Conservation (phyloP, 2,329 filamentous ascomycete genomes). For the Conoideocrella luteorostrata region DNA sequence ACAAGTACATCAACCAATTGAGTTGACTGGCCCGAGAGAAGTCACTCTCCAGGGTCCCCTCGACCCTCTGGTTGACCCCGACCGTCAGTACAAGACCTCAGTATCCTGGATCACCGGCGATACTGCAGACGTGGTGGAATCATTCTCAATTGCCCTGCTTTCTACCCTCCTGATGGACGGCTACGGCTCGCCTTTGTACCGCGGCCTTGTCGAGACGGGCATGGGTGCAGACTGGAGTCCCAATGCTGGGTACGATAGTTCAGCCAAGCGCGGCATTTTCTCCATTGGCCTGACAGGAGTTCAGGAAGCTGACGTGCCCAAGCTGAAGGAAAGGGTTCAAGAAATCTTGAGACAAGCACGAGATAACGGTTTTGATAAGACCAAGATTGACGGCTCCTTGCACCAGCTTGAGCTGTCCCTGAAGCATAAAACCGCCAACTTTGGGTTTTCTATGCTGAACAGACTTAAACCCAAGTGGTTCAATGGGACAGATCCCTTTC, state of each 20-base stretch:
- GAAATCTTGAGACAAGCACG: constrained; percentile 64
- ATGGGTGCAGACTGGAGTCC: constrained; percentile 91
- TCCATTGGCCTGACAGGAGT: constrained; percentile 91
- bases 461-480: constrained; percentile 91
- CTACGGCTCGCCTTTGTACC: constrained; percentile 90
- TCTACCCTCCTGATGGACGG: constrained; percentile 84
- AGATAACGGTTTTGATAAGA: constrained; percentile 74
- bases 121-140: constrained; percentile 74
- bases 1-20: constrained; percentile 70
- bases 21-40: constrained; percentile 60
- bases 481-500: constrained; percentile 87
- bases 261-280: constrained; percentile 72
- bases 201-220: constrained; percentile 79
- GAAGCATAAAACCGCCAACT: constrained; percentile 94
- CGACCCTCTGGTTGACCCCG: constrained; percentile 77
- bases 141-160: constrained; percentile 77
- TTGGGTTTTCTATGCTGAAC: constrained; percentile 86
- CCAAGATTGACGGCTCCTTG: constrained; percentile 88
- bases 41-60: constrained; percentile 73
- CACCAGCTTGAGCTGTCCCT: constrained; percentile 90
- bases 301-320: constrained; percentile 68
- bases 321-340: constrained; percentile 68
- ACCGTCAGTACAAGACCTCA: constrained; percentile 90
- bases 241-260: constrained; percentile 85
- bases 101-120: constrained; percentile 89